Evolutionary conservation across 805 yeast species (phyloP), one percentile per base, ranked within the genome.

Genomic region (Starmera dryadoides): DNA sequence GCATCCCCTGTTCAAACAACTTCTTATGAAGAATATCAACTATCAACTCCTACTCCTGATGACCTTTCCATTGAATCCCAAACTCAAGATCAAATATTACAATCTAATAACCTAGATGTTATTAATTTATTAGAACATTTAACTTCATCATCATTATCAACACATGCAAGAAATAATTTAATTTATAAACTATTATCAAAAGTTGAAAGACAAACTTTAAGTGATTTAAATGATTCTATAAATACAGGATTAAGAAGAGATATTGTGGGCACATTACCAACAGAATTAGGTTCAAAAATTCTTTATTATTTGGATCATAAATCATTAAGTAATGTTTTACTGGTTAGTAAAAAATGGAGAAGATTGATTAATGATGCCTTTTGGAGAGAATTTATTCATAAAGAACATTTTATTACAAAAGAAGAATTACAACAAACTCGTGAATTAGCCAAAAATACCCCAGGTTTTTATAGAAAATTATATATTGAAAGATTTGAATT

Each of bases 281-380:
- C 75, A 0, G 98, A 93, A 54, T 66, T 93, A 10, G 62, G 86
- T 2, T 65, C 75, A 47, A 73, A 77, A 34, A 78, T 93, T 9
- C 64, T 93, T 38, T 62, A 72, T 3, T 71, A 75, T 42, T 65
- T 91, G 41, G 89, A 86, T 52, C 71, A 73, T 45, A 53, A 64
- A 33, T 75, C 89, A 3, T 66, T 93, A 19, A 64, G 79, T 29
- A 67, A 71, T 9, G 73, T 82, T 12, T 65, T 86, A 4, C 64
- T 66, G 42, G 95, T 88, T 2, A 82, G 83, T 39, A 71, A 65
- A 35, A 63, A 64, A 38, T 93, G 98, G 97, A 69, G 73, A 45
- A 56, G 63, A 20, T 62, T 85, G n/a, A 72, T 84, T 4, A 76
- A 74, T 41, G 72, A 73, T 33, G 69, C 66, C 37, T 63, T 87